These are phyloP conservation scores for Cercospora sojina DNA, from an alignment of 2,329 filamentous ascomycete genomes.

Conservation along the genomic window DNA sequence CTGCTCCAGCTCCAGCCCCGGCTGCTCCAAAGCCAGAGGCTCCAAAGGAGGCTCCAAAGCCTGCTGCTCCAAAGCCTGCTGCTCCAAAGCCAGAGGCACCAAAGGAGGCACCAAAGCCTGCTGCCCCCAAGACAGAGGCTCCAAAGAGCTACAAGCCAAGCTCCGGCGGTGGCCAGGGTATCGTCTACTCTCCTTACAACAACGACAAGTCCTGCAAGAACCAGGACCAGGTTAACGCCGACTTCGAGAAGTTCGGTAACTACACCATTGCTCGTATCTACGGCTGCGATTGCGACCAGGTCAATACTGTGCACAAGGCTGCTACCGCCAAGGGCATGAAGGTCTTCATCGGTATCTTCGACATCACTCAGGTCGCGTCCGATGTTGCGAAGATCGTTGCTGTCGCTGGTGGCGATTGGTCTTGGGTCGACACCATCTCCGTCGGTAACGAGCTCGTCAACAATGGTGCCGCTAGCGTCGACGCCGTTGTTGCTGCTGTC, in stretches of 20 bases:
- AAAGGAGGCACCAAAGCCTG: slow-evolving; percentile 3
- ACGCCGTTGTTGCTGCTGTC: slow-evolving; percentile 58
- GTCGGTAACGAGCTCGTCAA: slow-evolving; percentile 83
- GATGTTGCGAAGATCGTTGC: slow-evolving; percentile 63
- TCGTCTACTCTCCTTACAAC: slow-evolving; percentile 61
- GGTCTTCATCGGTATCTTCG: slow-evolving; percentile 73
- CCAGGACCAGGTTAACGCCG: slow-evolving; percentile 59
- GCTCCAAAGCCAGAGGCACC: slow-evolving; percentile 11
- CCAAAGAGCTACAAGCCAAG: neutral
- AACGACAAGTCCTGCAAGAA: slow-evolving; percentile 65
- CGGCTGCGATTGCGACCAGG: slow-evolving; percentile 75
- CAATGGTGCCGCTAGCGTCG: slow-evolving; percentile 51
- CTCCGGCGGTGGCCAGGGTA: slow-evolving; percentile 44
- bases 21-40: slow-evolving; percentile 13
- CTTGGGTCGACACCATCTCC: slow-evolving; percentile 65
- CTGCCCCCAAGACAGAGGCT: slow-evolving; percentile 11
- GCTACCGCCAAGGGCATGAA: slow-evolving; percentile 65
- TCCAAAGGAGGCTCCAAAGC: neutral
- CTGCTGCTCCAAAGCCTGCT: slow-evolving; percentile 4
- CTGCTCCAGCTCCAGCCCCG: slow-evolving; percentile 17
- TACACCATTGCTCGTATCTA: slow-evolving; percentile 73
- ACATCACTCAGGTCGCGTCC: slow-evolving; percentile 56
- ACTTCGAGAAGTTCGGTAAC: slow-evolving; percentile 59
- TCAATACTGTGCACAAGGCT: slow-evolving; percentile 60
- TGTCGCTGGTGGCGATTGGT: slow-evolving; percentile 65